Evolutionary conservation across 2,329 filamentous ascomycete species (phyloP), one percentile per base, ranked within the genome.

Genomic region (Lasiodiplodia hormozganensis): DNA sequence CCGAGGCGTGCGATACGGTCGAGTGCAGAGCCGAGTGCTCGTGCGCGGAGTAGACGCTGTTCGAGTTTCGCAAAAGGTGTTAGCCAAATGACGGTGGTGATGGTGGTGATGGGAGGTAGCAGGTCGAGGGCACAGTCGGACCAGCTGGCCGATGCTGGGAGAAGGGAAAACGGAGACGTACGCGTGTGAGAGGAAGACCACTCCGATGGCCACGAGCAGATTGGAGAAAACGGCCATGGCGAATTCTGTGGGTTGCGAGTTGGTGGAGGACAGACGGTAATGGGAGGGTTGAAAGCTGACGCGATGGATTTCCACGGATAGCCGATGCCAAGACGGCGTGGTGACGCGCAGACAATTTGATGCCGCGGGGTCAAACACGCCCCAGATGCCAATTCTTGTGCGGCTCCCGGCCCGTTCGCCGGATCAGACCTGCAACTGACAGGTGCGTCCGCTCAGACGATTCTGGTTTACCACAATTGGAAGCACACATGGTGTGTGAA

Each of bases 21-120:
- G 79, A 4, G 85, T 90, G 88, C 62, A 97, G 87, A 25, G 89
- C 85, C 7, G 93, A 91, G 82, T 97, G 92, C 82, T 99, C 96
- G 81, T 97, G 92, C 57, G 94, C 94, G 64, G 96, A 99, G 82
- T 98, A 99, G 82, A 94, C 96, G 71, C 96, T 99, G 77, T 47
- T 66, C 40, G 1, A 3, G 36, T 57, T 21, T 43, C 67, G 62
- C 54, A 57, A 31, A 31, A 34, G 1, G 40, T 12, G 47, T 69
- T 62, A 62, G 65, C 16, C 25, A 43, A 34, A 5, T 3, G 18
- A 11, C 11, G 28, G 18, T 14, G 23, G 43, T 34, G 51, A 34
- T 25, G 21, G 52, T 38, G 21, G 18, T 34, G 52, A 23, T 40
- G 18, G 51, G 7, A 47, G 62, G 21, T 4, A n/a, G 8, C 11